A percentile compares a stretch with the other conserved stretches of the same genome.
These are phyloP conservation scores for Isatis tinctoria DNA, from an alignment of 345 rosid species.

Conservation along the genomic window DNA sequence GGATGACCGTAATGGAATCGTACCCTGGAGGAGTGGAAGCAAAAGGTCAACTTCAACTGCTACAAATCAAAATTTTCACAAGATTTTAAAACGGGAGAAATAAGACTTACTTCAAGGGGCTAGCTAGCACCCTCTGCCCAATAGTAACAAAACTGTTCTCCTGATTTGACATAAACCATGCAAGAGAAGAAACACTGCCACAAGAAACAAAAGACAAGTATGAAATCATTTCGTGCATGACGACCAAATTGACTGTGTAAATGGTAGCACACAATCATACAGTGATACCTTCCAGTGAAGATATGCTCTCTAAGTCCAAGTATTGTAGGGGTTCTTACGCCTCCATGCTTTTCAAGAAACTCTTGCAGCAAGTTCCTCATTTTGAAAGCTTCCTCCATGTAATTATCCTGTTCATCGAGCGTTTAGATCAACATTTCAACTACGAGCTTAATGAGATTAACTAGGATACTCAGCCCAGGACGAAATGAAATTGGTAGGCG, in stretches of 20 bases:
- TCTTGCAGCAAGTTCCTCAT: conserved; percentile 82
- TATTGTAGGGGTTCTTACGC: conserved; percentile 65
- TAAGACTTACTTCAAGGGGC: conserved; percentile 54
- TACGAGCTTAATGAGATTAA: not conserved
- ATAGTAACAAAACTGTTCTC: conserved; percentile 82
- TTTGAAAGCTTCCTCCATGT: conserved; percentile 83
- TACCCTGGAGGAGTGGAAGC: conserved; percentile 45
- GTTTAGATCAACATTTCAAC: not conserved
- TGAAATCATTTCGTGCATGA: not conserved
- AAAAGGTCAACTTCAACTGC: not conserved
- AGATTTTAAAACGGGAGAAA: conserved; percentile 35
- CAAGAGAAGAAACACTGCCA: conserved; percentile 85
- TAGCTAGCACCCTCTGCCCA: conserved; percentile 75
- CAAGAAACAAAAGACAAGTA: conserved; percentile 22
- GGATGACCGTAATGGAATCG: conserved; percentile 97
- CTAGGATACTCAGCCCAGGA: not conserved
- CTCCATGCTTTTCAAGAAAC: conserved; percentile 60
- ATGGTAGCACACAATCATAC: not conserved
- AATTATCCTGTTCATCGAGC: conserved; percentile 49
- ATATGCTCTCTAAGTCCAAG: conserved; percentile 81
- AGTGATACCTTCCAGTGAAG: conserved; percentile 71
- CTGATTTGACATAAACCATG: conserved; percentile 89
- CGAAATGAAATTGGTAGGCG: not conserved
- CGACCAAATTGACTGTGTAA: conserved; percentile 29
- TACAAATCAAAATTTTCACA: not conserved